Evolutionary conservation across 2,329 filamentous ascomycete genomes (phyloP).

Genomic region (Ophiostoma tasmaniense): DNA sequence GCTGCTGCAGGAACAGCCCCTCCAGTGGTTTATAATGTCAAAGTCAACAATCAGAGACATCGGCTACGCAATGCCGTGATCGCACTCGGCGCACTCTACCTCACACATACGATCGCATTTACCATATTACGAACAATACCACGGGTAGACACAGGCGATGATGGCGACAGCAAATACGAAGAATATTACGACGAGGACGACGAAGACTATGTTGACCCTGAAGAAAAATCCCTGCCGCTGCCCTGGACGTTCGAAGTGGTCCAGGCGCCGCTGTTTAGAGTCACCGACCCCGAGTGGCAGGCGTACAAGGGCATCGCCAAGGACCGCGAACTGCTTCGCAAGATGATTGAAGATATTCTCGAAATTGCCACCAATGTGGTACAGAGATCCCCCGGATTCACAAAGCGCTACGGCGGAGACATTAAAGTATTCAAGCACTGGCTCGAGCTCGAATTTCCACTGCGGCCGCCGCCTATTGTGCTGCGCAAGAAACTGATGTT

Average conservation of each 20-base stretch:
- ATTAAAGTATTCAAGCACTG: conserved; percentile 40
- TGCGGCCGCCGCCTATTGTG: conserved; percentile 49
- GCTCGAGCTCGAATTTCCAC: conserved; percentile 55
- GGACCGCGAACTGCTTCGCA: conserved; percentile 39
- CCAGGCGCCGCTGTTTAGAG: conserved; percentile 42
- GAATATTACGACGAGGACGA: conserved; percentile 6
- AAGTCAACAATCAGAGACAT: conserved; percentile 14
- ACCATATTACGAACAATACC: not conserved
- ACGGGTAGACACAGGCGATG: conserved; percentile 11
- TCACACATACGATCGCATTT: not conserved
- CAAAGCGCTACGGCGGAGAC: too few species aligned
- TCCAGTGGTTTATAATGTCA: conserved; percentile 18
- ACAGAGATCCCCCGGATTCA: too few species aligned
- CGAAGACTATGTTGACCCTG: not conserved
- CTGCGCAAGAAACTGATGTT: conserved; percentile 40
- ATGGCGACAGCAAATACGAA: conserved; percentile 18
- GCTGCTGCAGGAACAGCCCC: not conserved
- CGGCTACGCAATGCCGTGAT: conserved; percentile 19
- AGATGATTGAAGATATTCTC: conserved; percentile 39
- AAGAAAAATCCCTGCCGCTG: conserved; percentile 50
- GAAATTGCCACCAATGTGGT: conserved; percentile 30
- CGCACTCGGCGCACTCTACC: conserved; percentile 3
- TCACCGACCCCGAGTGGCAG: conserved; percentile 55
- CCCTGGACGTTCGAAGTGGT: conserved; percentile 48
- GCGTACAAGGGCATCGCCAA: conserved; percentile 51